These are phyloP conservation scores for Trichaptum fuscoviolaceum DNA, from an alignment of 768 basidiomycete species.

Conservation along the genomic window DNA sequence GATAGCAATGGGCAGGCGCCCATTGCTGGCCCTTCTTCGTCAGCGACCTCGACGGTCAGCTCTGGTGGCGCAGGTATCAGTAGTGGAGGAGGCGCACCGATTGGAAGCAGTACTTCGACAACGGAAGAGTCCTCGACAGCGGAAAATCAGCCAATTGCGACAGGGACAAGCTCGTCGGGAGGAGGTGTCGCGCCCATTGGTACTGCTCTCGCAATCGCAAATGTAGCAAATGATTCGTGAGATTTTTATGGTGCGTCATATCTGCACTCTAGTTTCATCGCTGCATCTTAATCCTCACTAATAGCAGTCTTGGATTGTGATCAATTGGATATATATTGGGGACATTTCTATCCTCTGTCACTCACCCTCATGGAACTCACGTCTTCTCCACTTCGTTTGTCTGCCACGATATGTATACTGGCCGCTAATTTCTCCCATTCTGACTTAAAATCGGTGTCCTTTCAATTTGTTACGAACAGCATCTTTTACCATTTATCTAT, in stretches of 20 bases:
- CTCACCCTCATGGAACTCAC: neutral
- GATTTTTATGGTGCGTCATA: neutral
- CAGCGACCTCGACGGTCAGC: neutral
- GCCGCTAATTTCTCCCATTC: neutral
- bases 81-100: neutral
- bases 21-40: neutral
- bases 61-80: neutral
- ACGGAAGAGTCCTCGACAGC: neutral
- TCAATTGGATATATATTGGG: neutral
- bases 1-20: neutral
- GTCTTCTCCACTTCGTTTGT: neutral
- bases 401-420: neutral
- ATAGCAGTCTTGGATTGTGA: neutral
- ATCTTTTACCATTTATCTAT: neutral
- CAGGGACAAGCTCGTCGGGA: neutral
- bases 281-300: neutral
- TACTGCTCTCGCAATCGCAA: neutral
- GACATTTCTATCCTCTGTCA: neutral
- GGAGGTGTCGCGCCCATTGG: neutral
- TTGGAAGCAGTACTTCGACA: neutral
- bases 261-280: neutral
- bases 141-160: neutral
- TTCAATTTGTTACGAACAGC: neutral
- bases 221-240: neutral
- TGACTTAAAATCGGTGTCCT: neutral